Percentiles rank a stretch among this genome's conserved stretches.
Evolutionary conservation across 2,329 filamentous ascomycete species (phyloP).

Genomic region (Penicillium paneum): DNA sequence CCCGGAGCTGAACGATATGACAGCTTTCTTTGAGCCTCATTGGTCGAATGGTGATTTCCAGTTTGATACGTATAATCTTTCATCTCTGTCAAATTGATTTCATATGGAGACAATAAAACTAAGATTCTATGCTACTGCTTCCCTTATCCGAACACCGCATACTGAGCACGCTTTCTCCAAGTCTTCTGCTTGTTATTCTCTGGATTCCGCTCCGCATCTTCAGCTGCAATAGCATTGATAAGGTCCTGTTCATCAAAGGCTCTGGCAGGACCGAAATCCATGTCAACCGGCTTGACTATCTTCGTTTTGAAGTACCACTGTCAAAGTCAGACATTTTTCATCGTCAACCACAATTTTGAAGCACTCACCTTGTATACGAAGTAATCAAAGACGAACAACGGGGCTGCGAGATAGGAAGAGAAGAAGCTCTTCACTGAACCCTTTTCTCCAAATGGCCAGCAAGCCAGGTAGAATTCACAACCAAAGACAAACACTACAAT

Average conservation of each 20-base stretch:
- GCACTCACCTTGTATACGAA: constrained; percentile 24
- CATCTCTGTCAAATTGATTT: not conserved
- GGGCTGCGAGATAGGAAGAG: constrained; percentile 32
- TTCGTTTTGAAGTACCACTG: constrained; percentile 24
- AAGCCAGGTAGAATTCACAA: constrained; percentile 34
- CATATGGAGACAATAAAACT: not conserved
- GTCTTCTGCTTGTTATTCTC: not conserved
- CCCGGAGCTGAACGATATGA: constrained; percentile 8
- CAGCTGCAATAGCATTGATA: constrained; percentile 10
- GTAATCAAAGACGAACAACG: constrained; percentile 33
- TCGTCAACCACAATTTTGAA: not conserved
- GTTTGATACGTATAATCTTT: constrained; percentile 9
- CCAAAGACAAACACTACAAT: constrained; percentile 31
- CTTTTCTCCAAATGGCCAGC: constrained; percentile 31
- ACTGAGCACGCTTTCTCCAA: constrained; percentile 16
- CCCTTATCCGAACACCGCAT: constrained; percentile 16
- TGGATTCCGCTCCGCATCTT: not conserved
- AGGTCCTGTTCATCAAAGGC: constrained; percentile 27
- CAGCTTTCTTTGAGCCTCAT: constrained; percentile 8
- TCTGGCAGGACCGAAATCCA: constrained; percentile 24
- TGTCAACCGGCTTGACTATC: constrained; percentile 20
- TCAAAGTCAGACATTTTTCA: not conserved
- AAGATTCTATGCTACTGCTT: not conserved
- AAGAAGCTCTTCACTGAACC: constrained; percentile 33
- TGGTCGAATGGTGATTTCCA: constrained; percentile 10